These are phyloP conservation scores for Eimeria praecox DNA, from an alignment of 169 alveolate species.

Conservation along the genomic window DNA sequence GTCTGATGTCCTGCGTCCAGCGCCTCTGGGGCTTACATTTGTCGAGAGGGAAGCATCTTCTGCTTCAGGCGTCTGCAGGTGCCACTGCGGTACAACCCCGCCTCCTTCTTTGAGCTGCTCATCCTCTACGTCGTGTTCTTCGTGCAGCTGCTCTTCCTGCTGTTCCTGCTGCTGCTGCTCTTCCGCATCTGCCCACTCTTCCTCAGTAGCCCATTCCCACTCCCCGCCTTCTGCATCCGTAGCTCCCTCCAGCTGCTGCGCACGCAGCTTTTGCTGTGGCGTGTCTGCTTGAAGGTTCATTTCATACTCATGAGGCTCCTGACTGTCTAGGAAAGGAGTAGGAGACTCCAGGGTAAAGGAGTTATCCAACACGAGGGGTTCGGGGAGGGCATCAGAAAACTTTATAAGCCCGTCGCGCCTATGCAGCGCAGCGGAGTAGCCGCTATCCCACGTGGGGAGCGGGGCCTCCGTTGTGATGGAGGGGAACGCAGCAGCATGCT, in stretches of 20 bases:
- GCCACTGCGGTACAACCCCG: constrained; percentile 34
- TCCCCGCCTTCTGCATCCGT: neutral
- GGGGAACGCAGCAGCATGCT: neutral
- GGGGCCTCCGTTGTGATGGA: too few relatives aligned
- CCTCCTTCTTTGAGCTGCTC: neutral
- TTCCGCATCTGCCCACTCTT: constrained; percentile 8
- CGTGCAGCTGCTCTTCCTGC: constrained; percentile 23
- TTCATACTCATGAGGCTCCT: neutral
- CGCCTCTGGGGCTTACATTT: neutral
- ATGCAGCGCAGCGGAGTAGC: neutral
- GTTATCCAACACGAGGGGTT: neutral
- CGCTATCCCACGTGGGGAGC: neutral
- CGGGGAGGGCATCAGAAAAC: neutral
- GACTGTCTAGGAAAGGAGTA: neutral
- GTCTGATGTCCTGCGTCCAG: constrained; percentile 42
- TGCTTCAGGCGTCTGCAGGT: neutral
- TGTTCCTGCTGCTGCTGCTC: neutral
- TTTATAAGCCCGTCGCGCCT: neutral
- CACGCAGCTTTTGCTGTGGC: neutral
- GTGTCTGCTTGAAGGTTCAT: neutral
- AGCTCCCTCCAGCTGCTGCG: constrained; percentile 10
- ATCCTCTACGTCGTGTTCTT: neutral
- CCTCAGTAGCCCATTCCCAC: constrained; percentile 54
- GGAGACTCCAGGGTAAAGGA: neutral
- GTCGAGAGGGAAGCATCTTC: neutral